These are phyloP conservation scores for Leishmania arabica DNA, from an alignment of 208 protist species.

Conservation along the genomic window DNA sequence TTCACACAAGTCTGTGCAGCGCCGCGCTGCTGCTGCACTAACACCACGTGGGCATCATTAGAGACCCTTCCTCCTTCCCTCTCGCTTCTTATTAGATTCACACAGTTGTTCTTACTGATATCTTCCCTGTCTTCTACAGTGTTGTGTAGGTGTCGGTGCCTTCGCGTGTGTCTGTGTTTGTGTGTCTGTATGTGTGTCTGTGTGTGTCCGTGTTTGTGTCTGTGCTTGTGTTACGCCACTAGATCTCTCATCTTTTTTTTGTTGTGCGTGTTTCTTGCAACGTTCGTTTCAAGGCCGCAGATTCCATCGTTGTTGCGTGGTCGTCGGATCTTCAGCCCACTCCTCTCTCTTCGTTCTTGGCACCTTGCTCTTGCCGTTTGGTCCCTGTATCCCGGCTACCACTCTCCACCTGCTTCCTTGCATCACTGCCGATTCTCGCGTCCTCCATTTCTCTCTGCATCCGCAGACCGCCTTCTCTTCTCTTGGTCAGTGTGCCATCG, in stretches of 20 bases:
- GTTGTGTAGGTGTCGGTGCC: background rate
- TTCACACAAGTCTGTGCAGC: background rate
- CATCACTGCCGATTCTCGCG: background rate
- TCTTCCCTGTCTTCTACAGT: background rate
- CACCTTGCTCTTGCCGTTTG: conserved; percentile 2
- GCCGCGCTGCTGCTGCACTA: background rate
- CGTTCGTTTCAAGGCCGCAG: background rate
- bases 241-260: background rate
- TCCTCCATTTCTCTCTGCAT: background rate
- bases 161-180: background rate
- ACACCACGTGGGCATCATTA: background rate
- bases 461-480: background rate
- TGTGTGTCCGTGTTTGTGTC: background rate
- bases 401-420: background rate
- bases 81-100: background rate
- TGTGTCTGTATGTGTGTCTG: background rate
- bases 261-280: background rate
- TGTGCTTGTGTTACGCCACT: background rate
- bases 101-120: conserved; percentile 17
- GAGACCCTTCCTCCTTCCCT: background rate
- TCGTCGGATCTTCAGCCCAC: background rate
- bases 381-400: background rate
- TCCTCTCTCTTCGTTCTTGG: background rate
- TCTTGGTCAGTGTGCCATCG: background rate
- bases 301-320: background rate